Conservation (phyloP, 192 early-diverging fungal species). For the Umbelopsis ramanniana region DNA sequence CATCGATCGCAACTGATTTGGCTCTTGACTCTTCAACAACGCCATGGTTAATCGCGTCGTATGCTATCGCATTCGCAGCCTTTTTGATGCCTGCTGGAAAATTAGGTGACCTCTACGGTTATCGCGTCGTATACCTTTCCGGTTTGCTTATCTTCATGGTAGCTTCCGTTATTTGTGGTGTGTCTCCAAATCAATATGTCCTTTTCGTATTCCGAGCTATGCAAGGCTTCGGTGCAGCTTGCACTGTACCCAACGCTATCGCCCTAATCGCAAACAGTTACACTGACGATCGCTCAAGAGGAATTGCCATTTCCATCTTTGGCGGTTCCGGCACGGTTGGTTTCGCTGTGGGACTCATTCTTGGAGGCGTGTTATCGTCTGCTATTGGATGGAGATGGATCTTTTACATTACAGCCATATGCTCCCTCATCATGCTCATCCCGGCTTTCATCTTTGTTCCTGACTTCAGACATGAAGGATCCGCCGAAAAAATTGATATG, state of each 20-base stretch:
- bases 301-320: constrained; percentile 37
- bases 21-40: neutral
- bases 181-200: constrained; percentile 34
- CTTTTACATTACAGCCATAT: constrained; percentile 42
- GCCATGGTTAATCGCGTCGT: constrained; percentile 32
- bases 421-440: constrained; percentile 27
- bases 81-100: constrained; percentile 39
- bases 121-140: constrained; percentile 37
- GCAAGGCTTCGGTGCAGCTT: constrained; percentile 44
- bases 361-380: constrained; percentile 40
- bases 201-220: constrained; percentile 44
- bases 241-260: constrained; percentile 42
- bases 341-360: constrained; percentile 36
- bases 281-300: constrained; percentile 34
- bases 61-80: constrained; percentile 38
- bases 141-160: constrained; percentile 41
- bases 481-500: constrained; percentile 27
- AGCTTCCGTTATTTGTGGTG: constrained; percentile 39
- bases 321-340: constrained; percentile 42
- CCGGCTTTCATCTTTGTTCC: constrained; percentile 30
- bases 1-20: constrained; percentile 32
- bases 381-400: constrained; percentile 46
- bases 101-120: constrained; percentile 42
- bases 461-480: constrained; percentile 30
- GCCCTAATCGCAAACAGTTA: constrained; percentile 39